phyloP scores from a whole-genome alignment of 106 monocot species.

The Posidonia australis region DNA sequence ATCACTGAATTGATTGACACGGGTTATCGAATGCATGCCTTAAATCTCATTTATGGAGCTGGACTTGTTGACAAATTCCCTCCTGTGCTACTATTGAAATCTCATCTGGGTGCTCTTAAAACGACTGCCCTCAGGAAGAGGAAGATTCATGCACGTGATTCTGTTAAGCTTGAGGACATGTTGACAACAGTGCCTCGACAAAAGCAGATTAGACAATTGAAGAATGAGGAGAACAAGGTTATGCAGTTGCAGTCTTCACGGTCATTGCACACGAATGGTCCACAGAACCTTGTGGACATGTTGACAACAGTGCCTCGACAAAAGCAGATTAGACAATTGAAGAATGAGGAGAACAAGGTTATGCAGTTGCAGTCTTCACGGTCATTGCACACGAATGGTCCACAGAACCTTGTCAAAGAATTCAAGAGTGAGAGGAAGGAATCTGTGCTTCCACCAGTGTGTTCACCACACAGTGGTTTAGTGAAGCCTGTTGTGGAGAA shows the following conservation, averaged over 20 bases:
- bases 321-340: neutral
- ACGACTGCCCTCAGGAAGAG: slow-evolving; percentile 9
- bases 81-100: slow-evolving; percentile 57
- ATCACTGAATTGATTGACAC: slow-evolving; percentile 66
- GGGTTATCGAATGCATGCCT: slow-evolving; percentile 62
- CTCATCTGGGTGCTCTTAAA: slow-evolving; percentile 44
- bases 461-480: too few relatives aligned
- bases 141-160: neutral
- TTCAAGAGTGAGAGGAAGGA: too few relatives aligned
- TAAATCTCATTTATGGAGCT: slow-evolving; percentile 73
- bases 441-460: too few relatives aligned
- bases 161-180: neutral
- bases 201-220: neutral
- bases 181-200: neutral
- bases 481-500: too few relatives aligned
- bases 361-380: too few relatives aligned
- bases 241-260: too few relatives aligned
- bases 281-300: neutral
- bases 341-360: neutral
- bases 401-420: too few relatives aligned
- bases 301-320: neutral
- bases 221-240: neutral
- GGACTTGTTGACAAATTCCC: slow-evolving; percentile 71
- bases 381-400: too few relatives aligned
- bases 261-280: too few relatives aligned